phyloP scores from a whole-genome alignment of 805 yeast species.

The Trichomonascus vanleenenianus region DNA sequence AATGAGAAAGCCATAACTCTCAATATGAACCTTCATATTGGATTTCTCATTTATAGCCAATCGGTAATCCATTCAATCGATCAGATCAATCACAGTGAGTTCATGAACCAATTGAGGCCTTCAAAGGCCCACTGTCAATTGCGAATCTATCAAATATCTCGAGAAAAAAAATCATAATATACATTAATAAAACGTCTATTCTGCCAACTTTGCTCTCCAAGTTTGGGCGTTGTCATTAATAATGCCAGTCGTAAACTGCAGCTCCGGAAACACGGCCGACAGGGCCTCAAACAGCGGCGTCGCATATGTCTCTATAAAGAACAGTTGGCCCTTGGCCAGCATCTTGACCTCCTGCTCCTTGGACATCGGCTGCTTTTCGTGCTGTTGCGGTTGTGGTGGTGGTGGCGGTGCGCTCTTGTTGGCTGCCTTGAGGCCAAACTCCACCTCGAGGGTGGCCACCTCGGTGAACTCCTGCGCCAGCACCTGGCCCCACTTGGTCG shows the following conservation, averaged over 20 bases:
- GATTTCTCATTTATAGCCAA: no score
- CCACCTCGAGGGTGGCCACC: conserved; percentile 45
- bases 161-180: no score
- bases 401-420: not conserved
- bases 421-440: conserved; percentile 20
- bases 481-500: conserved; percentile 82
- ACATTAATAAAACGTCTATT: no score
- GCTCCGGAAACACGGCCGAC: conserved; percentile 46
- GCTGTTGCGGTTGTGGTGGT: not conserved
- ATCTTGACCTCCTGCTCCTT: not conserved
- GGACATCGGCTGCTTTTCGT: conserved; percentile 4
- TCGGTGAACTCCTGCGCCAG: conserved; percentile 71
- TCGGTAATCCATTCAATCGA: no score
- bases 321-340: conserved; percentile 53
- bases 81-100: no score
- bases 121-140: no score
- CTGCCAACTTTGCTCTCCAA: not conserved
- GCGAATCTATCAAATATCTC: no score
- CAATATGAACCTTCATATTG: no score
- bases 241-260: conserved; percentile 17
- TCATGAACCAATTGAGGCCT: no score
- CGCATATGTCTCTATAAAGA: conserved; percentile 79
- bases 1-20: no score
- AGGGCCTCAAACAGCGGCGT: conserved; percentile 63
- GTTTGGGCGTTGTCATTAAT: conserved; percentile 10